Evolutionary conservation across 2,329 filamentous ascomycete genomes (phyloP), one percentile per base, ranked within the genome.

Genomic region (Exophiala calicioides): DNA sequence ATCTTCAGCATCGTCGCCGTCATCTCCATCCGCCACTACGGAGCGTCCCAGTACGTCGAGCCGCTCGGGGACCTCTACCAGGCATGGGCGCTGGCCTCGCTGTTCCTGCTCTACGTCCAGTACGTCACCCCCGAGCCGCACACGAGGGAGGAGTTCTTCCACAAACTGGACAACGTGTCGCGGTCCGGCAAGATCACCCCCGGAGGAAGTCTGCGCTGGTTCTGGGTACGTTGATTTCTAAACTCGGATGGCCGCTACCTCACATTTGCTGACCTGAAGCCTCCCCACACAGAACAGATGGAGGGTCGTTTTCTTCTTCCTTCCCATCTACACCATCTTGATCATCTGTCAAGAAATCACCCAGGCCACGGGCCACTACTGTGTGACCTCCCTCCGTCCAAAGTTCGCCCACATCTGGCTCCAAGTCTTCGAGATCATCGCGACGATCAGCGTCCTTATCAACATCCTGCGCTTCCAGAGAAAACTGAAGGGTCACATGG

Each of bases 391-490:
- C 12, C 79, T 88, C 38, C 84, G 76, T 51, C 87, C 87, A 1
- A 77, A 81, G 1, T 93, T 90, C 68, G 81, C 80, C 18, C 87
- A 93, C 60, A 77, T 94, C 50, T 95, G 88, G 88, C 16, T 50
- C 16, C 40, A 50, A 33, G 31, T 80, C 26, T 73, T 86, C 18
- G 24, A 42, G 29, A 31, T 47, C 32, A 30, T 36, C 18, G 15
- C 44, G 4, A 47, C 44, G 8, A 32, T 47, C 37, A 26, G 59
- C 63, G 81, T 78, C 57, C 52, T 80, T 18, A 83, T 85, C 2
- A 86, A 93, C 24, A 80, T 84, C 0, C 77, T 94, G 48, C 88
- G 88, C 49, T 94, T 94, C 86, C 91, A 87, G 70, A 89, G 85
- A 62, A 68, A 94, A 24, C 82, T 94, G 53, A 87, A 93, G 59